Base-by-base conservation (phyloP, 2,329 filamentous ascomycete genomes). In the Aspergillus sp. region DNA sequence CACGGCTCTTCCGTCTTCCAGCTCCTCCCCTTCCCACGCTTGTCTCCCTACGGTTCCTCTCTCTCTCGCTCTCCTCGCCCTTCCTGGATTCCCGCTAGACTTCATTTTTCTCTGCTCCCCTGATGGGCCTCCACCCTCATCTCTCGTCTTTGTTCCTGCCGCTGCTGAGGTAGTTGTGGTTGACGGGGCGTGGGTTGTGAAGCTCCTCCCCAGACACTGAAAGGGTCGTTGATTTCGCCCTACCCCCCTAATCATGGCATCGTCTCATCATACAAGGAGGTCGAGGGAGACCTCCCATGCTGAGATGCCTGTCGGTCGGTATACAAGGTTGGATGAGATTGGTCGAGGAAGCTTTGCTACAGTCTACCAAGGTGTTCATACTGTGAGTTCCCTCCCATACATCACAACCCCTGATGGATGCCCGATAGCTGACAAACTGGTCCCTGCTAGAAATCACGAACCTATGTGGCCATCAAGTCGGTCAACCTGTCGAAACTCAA, bases 341-440 rank as follows among this genome's bases (percentile, higher is more conserved):
- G 93, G 93, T 51, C 93, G 93, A 72, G 93, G 93, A 50, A 97
- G 93, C 73, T 98, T 97, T 74, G 93, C 93, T 53, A 90, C 90
- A 55, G 93, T 98, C 54, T 97, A 93, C 67, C 82, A 86, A 65
- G 90, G 88, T 52, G 82, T 83, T 57, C 88, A 94, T 70, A 86
- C 86, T 72, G 90, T 95, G 72, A 70, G 83, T 71, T 43, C 37
- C 27, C 27, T 31, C 28, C 9, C 12, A 12, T 19, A 26, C 37
- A 42, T 5, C 12, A 28, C 7, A 7, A 33, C 27, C 12, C 28
- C 8, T 37, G 7, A 33, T 33, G 29, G 31, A 33, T 28, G 40
- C 12, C 33, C 7, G 8, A 44, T 47, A 19, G 46, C 51, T 54
- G 42, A 55, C 42, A 45, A 39, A 32, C 26, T 39, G 19, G 31